These are phyloP conservation scores for Aspergillus aculeatus DNA, from an alignment of 2,329 filamentous ascomycete species.

Conservation along the genomic window DNA sequence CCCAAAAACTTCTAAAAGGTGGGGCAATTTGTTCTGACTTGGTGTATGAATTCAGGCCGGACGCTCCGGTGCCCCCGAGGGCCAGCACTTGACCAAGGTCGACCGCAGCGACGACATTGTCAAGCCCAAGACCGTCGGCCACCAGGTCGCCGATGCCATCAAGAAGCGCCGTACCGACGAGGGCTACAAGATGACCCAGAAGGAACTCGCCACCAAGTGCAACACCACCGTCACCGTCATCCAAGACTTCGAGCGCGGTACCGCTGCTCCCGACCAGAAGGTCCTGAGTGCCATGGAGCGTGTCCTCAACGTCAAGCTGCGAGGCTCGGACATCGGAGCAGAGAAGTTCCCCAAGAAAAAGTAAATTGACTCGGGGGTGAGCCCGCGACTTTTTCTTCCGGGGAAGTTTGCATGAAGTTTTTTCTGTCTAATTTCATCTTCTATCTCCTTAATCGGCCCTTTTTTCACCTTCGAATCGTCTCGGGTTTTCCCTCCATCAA, in stretches of 20 bases:
- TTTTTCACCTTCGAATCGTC: slow-evolving; percentile 21
- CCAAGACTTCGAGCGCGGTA: slow-evolving; percentile 81
- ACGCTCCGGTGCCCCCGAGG: slow-evolving; percentile 61
- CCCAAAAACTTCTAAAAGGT: not conserved
- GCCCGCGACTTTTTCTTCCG: slow-evolving; percentile 25
- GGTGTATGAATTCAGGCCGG: slow-evolving; percentile 37
- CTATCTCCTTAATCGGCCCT: slow-evolving; percentile 15
- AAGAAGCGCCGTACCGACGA: slow-evolving; percentile 73
- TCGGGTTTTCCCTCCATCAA: slow-evolving; percentile 18
- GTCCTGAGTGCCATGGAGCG: slow-evolving; percentile 75
- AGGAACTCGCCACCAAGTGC: slow-evolving; percentile 79
- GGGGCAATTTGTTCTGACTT: slow-evolving; percentile 14
- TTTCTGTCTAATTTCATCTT: slow-evolving; percentile 5
- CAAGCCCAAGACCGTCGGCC: slow-evolving; percentile 89
- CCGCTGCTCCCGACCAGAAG: slow-evolving; percentile 78
- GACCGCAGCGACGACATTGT: slow-evolving; percentile 97
- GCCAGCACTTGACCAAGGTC: slow-evolving; percentile 95
- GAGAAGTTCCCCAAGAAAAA: slow-evolving; percentile 80
- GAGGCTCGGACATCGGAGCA: slow-evolving; percentile 79
- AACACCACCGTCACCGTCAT: slow-evolving; percentile 80
- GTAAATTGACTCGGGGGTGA: slow-evolving; percentile 36
- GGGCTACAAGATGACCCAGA: slow-evolving; percentile 95
- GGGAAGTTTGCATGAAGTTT: slow-evolving; percentile 16
- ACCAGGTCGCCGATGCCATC: slow-evolving; percentile 79
- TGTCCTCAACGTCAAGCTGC: slow-evolving; percentile 82